Base-by-base conservation (phyloP, 176 grass and related monocot species). In the Ananas comosus region DNA sequence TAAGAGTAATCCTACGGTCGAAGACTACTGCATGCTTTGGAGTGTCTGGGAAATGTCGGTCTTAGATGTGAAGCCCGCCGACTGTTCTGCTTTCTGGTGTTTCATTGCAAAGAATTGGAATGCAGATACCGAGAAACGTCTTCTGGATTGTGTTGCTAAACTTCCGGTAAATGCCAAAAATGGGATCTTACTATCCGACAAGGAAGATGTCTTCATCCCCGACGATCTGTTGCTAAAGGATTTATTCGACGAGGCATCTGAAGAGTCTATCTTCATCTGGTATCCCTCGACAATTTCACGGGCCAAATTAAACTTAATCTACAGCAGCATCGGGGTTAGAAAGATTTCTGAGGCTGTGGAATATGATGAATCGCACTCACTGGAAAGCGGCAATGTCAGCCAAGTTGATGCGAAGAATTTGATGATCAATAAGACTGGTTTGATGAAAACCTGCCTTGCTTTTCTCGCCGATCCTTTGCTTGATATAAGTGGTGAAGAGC, bases 181-280 rank as follows among this genome's bases (percentile, higher is more conserved):
- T 9, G 82, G 64, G 51, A 89, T 89, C 12, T 52, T 72, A 6
- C 84, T 93, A 3, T 50, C 56, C 13, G 61, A 13, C 2, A 93
- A 84, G 68, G 24, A 63, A 10, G 74, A 89, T 65, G 70, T 82
- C 17, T 89, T 93, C 65, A 84, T 93, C 63, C 80, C 83, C 3
- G 86, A 93, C 49, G 90, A 93, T 64, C 80, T 93, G 49, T 16
- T 86, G 6, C 78, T 86, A 1, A 76, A 78, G 70, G 80, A 86
- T 48, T 65, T 93, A 22, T 93, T 93, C n/a, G 70, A 54, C 5
- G 74, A 28, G 61, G 12, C 61, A 51, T n/a, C 74, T 78, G 27
- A 73, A 11, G 59, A 86, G 11, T 48, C 83, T 10, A 2, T 86
- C 12, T 89, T 88, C 42, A 75, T 89, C 11, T 94, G 90, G 90